A percentile compares a stretch with the other conserved stretches of the same genome.
Conservation (phyloP, 768 basidiomycete species). For the Pleurotus citrinopileatus region DNA sequence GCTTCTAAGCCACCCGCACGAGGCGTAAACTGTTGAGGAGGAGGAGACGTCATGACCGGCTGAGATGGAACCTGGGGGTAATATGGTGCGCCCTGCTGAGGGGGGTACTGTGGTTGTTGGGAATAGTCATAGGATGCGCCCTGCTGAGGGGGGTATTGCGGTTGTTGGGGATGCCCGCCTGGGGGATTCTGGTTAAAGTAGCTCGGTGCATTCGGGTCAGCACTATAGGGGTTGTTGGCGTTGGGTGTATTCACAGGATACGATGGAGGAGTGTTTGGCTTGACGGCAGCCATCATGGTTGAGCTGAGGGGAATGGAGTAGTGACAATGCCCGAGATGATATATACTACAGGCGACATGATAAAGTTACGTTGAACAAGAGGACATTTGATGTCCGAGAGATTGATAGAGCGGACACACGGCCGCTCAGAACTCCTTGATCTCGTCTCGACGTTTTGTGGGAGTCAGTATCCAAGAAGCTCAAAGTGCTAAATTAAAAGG, state of each 20-base stretch:
- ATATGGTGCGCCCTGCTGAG: background rate
- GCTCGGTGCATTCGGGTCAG: background rate
- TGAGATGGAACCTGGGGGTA: background rate
- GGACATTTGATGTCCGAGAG: no score
- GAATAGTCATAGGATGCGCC: background rate
- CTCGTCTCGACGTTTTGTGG: no score
- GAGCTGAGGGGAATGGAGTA: no score
- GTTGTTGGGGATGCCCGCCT: background rate
- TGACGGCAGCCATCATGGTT: background rate
- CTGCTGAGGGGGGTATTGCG: background rate
- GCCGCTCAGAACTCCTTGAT: no score
- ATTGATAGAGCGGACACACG: no score
- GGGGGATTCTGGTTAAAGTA: background rate
- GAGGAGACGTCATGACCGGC: background rate
- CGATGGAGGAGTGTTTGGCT: background rate
- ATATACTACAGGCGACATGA: no score
- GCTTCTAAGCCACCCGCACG: background rate
- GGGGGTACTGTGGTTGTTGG: background rate
- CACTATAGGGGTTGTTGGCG: background rate
- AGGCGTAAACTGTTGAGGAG: background rate
- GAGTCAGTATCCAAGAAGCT: no score
- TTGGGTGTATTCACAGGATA: background rate
- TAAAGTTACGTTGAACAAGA: no score
- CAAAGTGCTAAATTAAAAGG: no score
- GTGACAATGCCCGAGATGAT: no score